Percentiles rank a stretch among this genome's conserved stretches.
Evolutionary conservation across 1,284 basidiomycete species (phyloP).

Genomic region (Ceratobasidium sp.): DNA sequence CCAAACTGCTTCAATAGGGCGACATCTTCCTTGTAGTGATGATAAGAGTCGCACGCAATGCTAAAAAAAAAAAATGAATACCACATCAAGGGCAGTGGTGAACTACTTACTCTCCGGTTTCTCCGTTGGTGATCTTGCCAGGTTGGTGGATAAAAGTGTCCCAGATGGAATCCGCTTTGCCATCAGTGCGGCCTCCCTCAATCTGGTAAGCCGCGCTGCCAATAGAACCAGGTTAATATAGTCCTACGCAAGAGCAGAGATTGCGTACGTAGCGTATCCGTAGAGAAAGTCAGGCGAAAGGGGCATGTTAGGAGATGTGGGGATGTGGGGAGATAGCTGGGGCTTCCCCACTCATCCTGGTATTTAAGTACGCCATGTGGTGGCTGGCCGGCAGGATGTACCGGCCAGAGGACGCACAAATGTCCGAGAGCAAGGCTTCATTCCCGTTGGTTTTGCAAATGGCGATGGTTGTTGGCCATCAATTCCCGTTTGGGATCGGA

Average conservation of each 20-base stretch:
- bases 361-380: no score
- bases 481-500: no score
- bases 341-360: not conserved
- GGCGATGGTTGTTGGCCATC: no score
- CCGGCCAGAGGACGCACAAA: no score
- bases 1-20: slow-evolving; percentile 65
- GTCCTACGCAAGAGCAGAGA: no score
- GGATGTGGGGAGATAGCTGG: not conserved
- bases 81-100: not conserved
- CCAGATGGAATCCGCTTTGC: slow-evolving; percentile 27
- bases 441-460: no score
- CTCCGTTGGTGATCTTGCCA: slow-evolving; percentile 11
- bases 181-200: slow-evolving; percentile 24
- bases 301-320: not conserved
- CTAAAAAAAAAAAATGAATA: no score
- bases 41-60: slow-evolving; percentile 72
- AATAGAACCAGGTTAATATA: no score
- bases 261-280: slow-evolving; percentile 23
- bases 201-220: slow-evolving; percentile 31
- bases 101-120: slow-evolving; percentile 21
- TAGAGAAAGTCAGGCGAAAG: slow-evolving; percentile 15
- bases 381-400: no score
- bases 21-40: slow-evolving; percentile 70
- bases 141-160: slow-evolving; percentile 1
- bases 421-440: no score